A percentile compares a stretch with the other conserved stretches of the same genome.
Evolutionary conservation across 2,329 filamentous ascomycete species (phyloP).

Genomic region (Trichoderma semiorbis): DNA sequence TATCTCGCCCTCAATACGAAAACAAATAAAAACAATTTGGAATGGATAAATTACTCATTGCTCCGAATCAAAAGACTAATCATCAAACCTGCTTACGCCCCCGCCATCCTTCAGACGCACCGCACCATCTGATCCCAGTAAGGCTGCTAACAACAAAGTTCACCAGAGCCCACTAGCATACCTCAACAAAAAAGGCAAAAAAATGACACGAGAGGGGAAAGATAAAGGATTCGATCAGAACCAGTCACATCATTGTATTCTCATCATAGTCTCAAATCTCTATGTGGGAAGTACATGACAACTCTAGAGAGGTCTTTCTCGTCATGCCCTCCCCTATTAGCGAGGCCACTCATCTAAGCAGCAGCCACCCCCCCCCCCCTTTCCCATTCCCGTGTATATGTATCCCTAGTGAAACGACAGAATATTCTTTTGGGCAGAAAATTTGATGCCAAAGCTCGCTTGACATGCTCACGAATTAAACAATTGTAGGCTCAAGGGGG

Average conservation of each 20-base stretch:
- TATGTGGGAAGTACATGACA: not conserved
- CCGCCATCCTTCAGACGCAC: not conserved
- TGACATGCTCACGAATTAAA: not conserved
- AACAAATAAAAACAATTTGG: not conserved
- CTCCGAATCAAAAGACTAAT: not conserved
- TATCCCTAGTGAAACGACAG: not conserved
- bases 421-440: not conserved
- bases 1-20: not conserved
- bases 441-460: not conserved
- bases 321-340: not conserved
- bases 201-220: not conserved
- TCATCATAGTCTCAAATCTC: not conserved
- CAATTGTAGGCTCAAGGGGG: not conserved
- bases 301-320: not conserved
- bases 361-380: no score
- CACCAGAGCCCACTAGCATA: not conserved
- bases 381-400: not conserved
- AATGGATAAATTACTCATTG: not conserved
- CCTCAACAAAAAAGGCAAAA: not conserved
- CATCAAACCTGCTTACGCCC: not conserved
- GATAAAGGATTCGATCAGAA: not conserved
- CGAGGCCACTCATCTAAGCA: not conserved
- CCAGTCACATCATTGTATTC: conserved; percentile 2
- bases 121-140: not conserved
- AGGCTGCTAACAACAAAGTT: not conserved